These are phyloP conservation scores for Aureobasidium sp. DNA, from an alignment of 2,329 filamentous ascomycete species.

Conservation along the genomic window DNA sequence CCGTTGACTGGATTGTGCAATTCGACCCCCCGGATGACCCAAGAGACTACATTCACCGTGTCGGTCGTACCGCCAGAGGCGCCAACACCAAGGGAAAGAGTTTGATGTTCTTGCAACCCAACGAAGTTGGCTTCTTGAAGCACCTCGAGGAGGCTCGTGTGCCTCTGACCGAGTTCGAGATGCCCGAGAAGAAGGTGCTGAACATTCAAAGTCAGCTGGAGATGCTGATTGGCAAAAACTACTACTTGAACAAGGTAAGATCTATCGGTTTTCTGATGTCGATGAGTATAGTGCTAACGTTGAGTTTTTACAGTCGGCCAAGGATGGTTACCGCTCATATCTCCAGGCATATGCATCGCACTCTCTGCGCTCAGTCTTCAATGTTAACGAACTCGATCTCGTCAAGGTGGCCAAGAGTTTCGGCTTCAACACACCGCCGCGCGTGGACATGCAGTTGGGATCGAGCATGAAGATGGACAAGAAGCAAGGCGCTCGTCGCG, in stretches of 20 bases:
- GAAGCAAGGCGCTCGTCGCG: slow-evolving; percentile 52
- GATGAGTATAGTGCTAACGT: neutral
- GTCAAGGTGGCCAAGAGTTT: slow-evolving; percentile 80
- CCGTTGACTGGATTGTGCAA: slow-evolving; percentile 93
- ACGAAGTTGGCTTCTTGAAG: slow-evolving; percentile 83
- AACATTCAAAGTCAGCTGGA: slow-evolving; percentile 75
- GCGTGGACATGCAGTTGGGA: slow-evolving; percentile 70
- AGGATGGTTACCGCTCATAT: slow-evolving; percentile 76
- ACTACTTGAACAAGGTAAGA: slow-evolving; percentile 81
- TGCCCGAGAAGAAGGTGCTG: slow-evolving; percentile 83
- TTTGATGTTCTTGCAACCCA: slow-evolving; percentile 87
- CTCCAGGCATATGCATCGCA: slow-evolving; percentile 91
- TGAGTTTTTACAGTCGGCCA: slow-evolving; percentile 44
- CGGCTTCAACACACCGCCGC: slow-evolving; percentile 67
- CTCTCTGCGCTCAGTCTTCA: slow-evolving; percentile 72
- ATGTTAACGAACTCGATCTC: slow-evolving; percentile 73
- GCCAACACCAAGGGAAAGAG: slow-evolving; percentile 75
- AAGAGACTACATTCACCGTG: slow-evolving; percentile 86
- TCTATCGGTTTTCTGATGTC: neutral
- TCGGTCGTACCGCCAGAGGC: slow-evolving; percentile 87
- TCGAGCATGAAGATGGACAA: slow-evolving; percentile 68
- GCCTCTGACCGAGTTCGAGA: slow-evolving; percentile 92
- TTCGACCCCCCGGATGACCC: slow-evolving; percentile 61
- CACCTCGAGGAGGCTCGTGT: slow-evolving; percentile 88
- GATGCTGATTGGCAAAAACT: slow-evolving; percentile 89